Conservation (phyloP, 2,329 filamentous ascomycete species). For the Neofusicoccum sp. region DNA sequence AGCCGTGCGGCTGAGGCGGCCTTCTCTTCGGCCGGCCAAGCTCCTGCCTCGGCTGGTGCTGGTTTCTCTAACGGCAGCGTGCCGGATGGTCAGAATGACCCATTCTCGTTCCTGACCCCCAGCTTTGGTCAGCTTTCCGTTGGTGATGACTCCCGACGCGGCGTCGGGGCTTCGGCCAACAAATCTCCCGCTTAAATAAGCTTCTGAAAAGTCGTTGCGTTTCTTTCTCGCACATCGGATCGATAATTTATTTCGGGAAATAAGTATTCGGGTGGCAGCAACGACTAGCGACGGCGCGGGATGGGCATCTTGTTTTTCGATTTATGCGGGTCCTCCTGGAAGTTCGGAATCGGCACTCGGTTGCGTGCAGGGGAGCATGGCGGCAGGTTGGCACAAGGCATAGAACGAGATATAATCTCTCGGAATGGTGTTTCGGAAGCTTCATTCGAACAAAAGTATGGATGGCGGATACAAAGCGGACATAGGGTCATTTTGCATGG, state of each 20-base stretch:
- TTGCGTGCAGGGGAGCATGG: slow-evolving; percentile 19
- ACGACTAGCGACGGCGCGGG: slow-evolving; percentile 20
- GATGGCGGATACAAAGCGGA: slow-evolving; percentile 17
- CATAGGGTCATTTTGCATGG: slow-evolving; percentile 14
- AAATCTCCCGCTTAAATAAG: slow-evolving; percentile 39
- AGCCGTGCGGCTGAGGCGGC: slow-evolving; percentile 91
- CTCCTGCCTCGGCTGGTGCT: slow-evolving; percentile 71
- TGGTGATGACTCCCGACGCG: slow-evolving; percentile 53
- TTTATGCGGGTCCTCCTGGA: slow-evolving; percentile 18
- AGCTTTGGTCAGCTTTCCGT: slow-evolving; percentile 73
- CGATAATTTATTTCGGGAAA: slow-evolving; percentile 17
- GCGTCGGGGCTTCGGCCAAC: slow-evolving; percentile 39
- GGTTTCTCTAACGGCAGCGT: slow-evolving; percentile 67
- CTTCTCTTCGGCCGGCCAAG: slow-evolving; percentile 85
- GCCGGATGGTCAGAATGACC: slow-evolving; percentile 64
- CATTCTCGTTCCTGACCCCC: slow-evolving; percentile 75
- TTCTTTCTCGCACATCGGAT: slow-evolving; percentile 20
- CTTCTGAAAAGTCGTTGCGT: slow-evolving; percentile 17
- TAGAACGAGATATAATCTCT: slow-evolving; percentile 18
- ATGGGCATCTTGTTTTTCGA: slow-evolving; percentile 20
- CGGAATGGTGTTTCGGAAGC: slow-evolving; percentile 19
- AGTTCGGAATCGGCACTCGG: slow-evolving; percentile 17
- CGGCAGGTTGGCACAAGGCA: slow-evolving; percentile 20
- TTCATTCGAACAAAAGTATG: slow-evolving; percentile 19
- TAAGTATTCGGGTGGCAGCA: slow-evolving; percentile 19